Evolutionary conservation across 345 rosid species (phyloP).

Genomic region (Gossypium raimondii): DNA sequence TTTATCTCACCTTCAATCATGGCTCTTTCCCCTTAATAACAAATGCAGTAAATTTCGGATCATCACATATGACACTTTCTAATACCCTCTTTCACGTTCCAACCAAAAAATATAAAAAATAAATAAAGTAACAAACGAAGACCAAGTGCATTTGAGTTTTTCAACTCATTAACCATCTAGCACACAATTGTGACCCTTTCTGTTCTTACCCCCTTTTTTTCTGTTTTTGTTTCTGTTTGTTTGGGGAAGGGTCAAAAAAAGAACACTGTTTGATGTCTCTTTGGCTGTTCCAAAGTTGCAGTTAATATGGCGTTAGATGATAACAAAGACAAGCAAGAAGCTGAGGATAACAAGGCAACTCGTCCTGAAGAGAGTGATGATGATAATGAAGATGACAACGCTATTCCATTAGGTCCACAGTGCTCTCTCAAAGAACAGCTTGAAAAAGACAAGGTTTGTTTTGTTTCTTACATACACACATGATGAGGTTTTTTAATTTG

Average conservation of each 20-base stretch:
- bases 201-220: not conserved
- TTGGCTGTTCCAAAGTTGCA: slow-evolving; percentile 38
- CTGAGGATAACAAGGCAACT: slow-evolving; percentile 12
- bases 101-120: too few species aligned
- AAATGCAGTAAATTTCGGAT: too few species aligned
- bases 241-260: not conserved
- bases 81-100: too few species aligned
- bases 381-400: slow-evolving; percentile 37
- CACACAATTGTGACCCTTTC: not conserved
- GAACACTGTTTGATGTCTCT: slow-evolving; percentile 49
- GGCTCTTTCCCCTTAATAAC: too few species aligned
- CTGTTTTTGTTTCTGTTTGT: not conserved
- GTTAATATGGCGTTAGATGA: slow-evolving; percentile 49
- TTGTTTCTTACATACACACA: not conserved
- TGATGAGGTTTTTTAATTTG: too few species aligned
- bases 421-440: slow-evolving; percentile 67
- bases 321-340: slow-evolving; percentile 15
- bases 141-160: not conserved
- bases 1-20: too few species aligned
- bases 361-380: slow-evolving; percentile 14
- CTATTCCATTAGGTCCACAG: slow-evolving; percentile 71
- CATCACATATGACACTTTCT: too few species aligned
- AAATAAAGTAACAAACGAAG: too few species aligned
- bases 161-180: slow-evolving; percentile 23
- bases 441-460: slow-evolving; percentile 61